phyloP scores from a whole-genome alignment of 306 rosid species.

The Hippophae gyantsensis region DNA sequence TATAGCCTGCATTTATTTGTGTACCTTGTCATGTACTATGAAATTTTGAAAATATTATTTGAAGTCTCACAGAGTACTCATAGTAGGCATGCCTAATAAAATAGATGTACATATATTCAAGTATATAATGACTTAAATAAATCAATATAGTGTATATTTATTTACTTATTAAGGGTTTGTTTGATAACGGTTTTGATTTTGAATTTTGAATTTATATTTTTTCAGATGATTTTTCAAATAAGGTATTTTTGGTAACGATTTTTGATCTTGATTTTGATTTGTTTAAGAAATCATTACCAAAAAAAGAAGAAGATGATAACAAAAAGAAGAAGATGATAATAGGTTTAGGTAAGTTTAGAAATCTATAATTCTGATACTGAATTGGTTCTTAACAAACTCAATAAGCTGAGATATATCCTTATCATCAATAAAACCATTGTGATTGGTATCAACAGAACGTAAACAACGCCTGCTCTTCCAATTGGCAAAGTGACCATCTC shows the following conservation, averaged over 20 bases:
- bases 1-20: slow-evolving; percentile 7
- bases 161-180: no score
- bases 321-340: no score
- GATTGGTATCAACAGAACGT: background rate
- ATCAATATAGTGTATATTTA: no score
- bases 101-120: background rate
- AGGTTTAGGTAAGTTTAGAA: background rate
- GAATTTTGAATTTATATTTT: no score
- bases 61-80: slow-evolving; percentile 5
- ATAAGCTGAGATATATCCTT: slow-evolving; percentile 14
- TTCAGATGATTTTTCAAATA: no score
- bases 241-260: no score
- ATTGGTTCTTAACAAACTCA: slow-evolving; percentile 12
- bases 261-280: no score
- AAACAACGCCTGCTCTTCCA: slow-evolving; percentile 4
- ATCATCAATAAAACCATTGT: slow-evolving; percentile 10
- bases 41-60: background rate
- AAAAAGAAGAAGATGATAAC: no score
- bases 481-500: background rate
- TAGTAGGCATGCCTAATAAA: background rate
- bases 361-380: slow-evolving; percentile 7
- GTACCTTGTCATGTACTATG: background rate
- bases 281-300: no score
- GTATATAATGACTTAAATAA: background rate
- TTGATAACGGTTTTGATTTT: no score